phyloP scores from a whole-genome alignment of 1,284 basidiomycete genomes.

The Ganoderma leucocontextum region DNA sequence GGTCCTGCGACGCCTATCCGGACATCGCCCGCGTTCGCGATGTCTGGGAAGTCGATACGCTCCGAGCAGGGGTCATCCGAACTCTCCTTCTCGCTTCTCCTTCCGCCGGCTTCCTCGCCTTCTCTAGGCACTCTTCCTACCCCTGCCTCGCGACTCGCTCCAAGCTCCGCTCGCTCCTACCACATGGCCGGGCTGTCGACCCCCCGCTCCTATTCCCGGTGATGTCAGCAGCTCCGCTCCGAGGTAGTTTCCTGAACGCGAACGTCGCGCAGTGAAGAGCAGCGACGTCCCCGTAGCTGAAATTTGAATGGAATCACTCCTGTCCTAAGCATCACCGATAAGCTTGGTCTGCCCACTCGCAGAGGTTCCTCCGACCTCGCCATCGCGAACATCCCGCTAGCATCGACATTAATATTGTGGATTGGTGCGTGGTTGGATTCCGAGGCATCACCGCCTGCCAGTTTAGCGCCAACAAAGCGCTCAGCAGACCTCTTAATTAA shows the following conservation, averaged over 20 bases:
- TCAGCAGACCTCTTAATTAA: constrained; percentile 1
- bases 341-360: not conserved
- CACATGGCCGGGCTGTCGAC: not conserved
- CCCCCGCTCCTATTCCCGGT: not conserved
- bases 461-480: not conserved
- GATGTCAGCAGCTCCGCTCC: not conserved
- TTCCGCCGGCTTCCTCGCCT: constrained; percentile 11
- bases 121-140: constrained; percentile 10
- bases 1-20: constrained; percentile 21
- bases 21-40: constrained; percentile 19
- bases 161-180: not conserved
- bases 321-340: not conserved
- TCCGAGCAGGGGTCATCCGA: constrained; percentile 17
- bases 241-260: not conserved
- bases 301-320: not conserved
- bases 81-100: constrained; percentile 9
- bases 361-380: not conserved
- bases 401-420: not conserved
- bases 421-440: not conserved
- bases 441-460: not conserved
- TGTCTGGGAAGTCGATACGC: constrained; percentile 15
- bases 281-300: not conserved
- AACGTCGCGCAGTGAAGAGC: not conserved
- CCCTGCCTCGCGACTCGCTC: not conserved
- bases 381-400: not conserved